Conservation (phyloP, 352 stramenopile genomes). For the Pythium utonaiense region DNA sequence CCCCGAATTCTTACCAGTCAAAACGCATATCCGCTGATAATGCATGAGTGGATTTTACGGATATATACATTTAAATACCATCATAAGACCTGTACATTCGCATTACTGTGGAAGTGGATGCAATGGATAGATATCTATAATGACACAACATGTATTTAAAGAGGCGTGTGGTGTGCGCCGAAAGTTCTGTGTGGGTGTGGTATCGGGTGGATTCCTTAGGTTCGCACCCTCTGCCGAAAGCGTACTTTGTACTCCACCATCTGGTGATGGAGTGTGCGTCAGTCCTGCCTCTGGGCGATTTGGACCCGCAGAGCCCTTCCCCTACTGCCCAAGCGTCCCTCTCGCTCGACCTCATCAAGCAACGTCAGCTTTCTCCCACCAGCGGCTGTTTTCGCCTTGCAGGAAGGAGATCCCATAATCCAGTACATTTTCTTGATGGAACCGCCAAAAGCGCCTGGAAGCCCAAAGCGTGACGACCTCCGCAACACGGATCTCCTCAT, state of each 20-base stretch:
- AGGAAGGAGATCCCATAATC: not conserved
- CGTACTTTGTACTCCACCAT: conserved; percentile 12
- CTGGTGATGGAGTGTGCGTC: conserved; percentile 25
- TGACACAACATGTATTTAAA: not conserved
- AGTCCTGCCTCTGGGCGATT: conserved; percentile 22
- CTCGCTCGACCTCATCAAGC: not conserved
- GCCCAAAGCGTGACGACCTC: not conserved
- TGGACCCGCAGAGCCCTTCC: too few species aligned
- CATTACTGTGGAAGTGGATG: not conserved
- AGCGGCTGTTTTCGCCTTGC: not conserved
- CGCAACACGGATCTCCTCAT: not conserved
- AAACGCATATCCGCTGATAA: not conserved
- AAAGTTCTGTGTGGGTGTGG: conserved; percentile 10
- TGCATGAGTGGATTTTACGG: too few species aligned
- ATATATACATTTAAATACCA: not conserved
- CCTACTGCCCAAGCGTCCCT: conserved; percentile 2
- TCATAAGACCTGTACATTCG: not conserved
- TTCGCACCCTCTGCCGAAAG: not conserved
- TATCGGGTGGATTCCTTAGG: not conserved
- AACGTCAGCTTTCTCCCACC: not conserved
- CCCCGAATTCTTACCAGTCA: not conserved
- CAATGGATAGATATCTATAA: not conserved
- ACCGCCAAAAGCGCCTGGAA: not conserved
- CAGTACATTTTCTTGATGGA: not conserved
- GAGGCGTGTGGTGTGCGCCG: not conserved